phyloP scores from a whole-genome alignment of 1,284 basidiomycete genomes.

The Trichosporon asahii region DNA sequence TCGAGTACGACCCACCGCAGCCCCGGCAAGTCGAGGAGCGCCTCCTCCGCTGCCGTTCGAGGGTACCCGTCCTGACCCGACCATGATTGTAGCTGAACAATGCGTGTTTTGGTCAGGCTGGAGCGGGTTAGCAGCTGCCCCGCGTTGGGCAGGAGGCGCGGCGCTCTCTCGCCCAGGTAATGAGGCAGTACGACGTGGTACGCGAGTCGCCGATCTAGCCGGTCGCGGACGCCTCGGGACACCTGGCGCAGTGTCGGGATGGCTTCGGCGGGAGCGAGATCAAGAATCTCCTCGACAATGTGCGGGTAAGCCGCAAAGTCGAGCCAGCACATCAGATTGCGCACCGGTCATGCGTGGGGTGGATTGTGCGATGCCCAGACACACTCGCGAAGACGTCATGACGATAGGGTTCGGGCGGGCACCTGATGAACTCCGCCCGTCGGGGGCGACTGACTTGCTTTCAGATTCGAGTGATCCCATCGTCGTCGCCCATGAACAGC shows the following conservation, averaged over 20 bases:
- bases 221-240: not conserved
- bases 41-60: not conserved
- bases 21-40: not conserved
- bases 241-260: slow-evolving; percentile 8
- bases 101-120: not conserved
- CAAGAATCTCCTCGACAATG: not conserved
- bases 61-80: not conserved
- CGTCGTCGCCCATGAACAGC: no score
- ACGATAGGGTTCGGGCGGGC: not conserved
- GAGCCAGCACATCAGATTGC: not conserved
- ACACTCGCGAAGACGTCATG: not conserved
- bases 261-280: not conserved
- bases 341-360: not conserved
- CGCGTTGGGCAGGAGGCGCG: not conserved
- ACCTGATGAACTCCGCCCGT: not conserved
- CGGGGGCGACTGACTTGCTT: not conserved
- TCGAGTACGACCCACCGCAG: not conserved
- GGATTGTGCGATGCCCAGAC: not conserved
- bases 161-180: not conserved
- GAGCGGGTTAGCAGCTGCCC: not conserved
- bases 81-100: not conserved
- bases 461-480: no score
- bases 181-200: slow-evolving; percentile 1
- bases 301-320: slow-evolving; percentile 10
- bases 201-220: not conserved